Evolutionary conservation across 2,329 filamentous ascomycete species (phyloP).

Genomic region (Trichoderma polysporum): DNA sequence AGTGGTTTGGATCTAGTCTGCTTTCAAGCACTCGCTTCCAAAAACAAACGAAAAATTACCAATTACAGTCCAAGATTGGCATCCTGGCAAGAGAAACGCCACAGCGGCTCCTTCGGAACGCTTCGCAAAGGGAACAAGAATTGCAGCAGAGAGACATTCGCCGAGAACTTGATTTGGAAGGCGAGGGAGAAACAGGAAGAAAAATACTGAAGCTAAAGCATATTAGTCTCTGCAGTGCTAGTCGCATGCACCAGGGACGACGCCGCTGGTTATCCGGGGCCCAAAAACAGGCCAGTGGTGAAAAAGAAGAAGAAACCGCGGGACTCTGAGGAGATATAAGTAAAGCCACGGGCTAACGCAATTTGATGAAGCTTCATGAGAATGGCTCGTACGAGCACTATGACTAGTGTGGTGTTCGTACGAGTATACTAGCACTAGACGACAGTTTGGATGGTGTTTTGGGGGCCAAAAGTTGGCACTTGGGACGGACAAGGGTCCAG

Average conservation of each 20-base stretch:
- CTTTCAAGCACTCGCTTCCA: not conserved
- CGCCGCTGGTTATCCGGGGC: not conserved
- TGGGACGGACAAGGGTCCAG: not conserved
- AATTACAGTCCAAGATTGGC: not conserved
- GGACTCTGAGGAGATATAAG: not conserved
- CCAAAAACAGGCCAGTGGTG: not conserved
- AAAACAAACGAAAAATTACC: not conserved
- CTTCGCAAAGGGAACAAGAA: not conserved
- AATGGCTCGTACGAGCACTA: not conserved
- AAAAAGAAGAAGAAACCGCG: not conserved
- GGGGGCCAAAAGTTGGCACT: slow-evolving; percentile 1
- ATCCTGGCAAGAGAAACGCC: not conserved
- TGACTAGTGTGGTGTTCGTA: no score
- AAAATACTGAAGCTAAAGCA: not conserved
- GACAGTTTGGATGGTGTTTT: not conserved
- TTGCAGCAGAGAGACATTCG: not conserved
- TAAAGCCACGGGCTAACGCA: not conserved
- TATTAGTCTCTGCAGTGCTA: not conserved
- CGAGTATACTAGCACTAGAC: not conserved
- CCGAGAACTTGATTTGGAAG: not conserved
- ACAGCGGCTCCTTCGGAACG: not conserved
- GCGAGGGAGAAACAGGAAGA: not conserved
- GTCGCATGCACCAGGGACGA: not conserved
- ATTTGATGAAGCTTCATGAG: not conserved
- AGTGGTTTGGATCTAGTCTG: not conserved